A percentile compares a stretch with the other conserved stretches of the same genome.
These are phyloP conservation scores for Cryphonectria naterciae DNA, from an alignment of 2,329 filamentous ascomycete species.

Conservation along the genomic window DNA sequence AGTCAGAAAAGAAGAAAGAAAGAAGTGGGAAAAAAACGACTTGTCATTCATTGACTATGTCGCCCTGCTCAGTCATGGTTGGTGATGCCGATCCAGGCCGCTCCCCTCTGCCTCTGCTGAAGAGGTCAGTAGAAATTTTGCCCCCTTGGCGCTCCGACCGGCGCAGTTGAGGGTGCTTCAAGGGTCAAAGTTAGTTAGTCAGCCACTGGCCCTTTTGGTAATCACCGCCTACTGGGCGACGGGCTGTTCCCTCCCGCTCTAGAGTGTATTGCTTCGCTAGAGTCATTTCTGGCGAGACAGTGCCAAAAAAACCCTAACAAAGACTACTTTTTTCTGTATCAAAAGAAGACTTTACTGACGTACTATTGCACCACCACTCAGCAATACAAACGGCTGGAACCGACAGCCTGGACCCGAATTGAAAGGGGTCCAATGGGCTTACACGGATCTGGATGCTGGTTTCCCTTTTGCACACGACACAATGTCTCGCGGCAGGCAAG, in stretches of 20 bases:
- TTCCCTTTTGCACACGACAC: neutral
- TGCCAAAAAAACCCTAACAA: neutral
- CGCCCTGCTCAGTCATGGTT: neutral
- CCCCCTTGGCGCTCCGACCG: conserved; percentile 5
- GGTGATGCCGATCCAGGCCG: neutral
- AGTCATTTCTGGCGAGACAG: neutral
- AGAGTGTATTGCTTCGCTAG: neutral
- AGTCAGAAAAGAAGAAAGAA: neutral
- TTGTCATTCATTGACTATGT: neutral
- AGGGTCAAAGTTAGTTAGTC: neutral
- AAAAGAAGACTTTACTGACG: neutral
- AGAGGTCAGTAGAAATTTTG: neutral
- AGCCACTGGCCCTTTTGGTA: conserved; percentile 9
- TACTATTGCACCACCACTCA: neutral
- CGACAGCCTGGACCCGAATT: conserved; percentile 8
- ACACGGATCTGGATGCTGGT: conserved; percentile 7
- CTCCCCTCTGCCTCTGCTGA: neutral
- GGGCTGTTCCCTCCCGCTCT: neutral
- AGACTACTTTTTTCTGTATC: neutral
- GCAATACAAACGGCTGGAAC: neutral
- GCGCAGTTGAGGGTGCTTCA: neutral
- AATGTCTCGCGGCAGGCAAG: conserved; percentile 15
- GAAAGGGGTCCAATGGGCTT: conserved; percentile 20
- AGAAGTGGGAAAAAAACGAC: neutral
- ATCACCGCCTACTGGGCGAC: conserved; percentile 2